These are phyloP conservation scores for Aquilaria malaccensis DNA, from an alignment of 345 rosid species.

Conservation along the genomic window DNA sequence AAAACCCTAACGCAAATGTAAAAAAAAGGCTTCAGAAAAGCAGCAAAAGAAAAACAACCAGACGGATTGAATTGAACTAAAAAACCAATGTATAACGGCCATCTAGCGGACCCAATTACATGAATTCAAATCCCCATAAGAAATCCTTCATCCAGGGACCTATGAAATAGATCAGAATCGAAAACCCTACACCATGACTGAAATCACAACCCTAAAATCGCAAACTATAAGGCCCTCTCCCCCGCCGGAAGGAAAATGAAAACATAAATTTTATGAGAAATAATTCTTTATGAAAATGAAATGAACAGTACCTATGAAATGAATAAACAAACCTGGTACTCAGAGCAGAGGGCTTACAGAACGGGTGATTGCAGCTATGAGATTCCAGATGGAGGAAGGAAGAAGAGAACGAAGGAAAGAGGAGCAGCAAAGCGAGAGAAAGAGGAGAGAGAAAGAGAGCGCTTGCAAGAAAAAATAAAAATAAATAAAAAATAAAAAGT, in stretches of 20 bases:
- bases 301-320: constrained; percentile 33
- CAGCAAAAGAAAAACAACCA: constrained; percentile 3
- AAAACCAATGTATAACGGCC: constrained; percentile 4
- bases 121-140: constrained; percentile 15
- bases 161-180: constrained; percentile 22
- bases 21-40: constrained; percentile 7
- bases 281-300: neutral
- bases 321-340: constrained; percentile 30
- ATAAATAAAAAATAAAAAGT: too few relatives aligned
- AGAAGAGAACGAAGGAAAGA: constrained; percentile 31
- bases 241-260: constrained; percentile 4
- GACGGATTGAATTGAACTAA: constrained; percentile 14
- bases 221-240: neutral
- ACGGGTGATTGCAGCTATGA: constrained; percentile 37
- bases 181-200: constrained; percentile 30
- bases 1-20: constrained; percentile 24
- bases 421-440: constrained; percentile 29
- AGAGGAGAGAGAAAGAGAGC: constrained; percentile 18
- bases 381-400: constrained; percentile 39
- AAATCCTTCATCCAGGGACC: constrained; percentile 15
- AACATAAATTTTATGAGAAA: constrained; percentile 1
- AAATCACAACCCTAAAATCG: constrained; percentile 33
- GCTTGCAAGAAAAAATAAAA: constrained; percentile 6
- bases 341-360: constrained; percentile 28
- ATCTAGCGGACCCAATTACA: constrained; percentile 16